Evolutionary conservation across 140 eudicot genomes (phyloP).

Genomic region (Anethum foeniculum): DNA sequence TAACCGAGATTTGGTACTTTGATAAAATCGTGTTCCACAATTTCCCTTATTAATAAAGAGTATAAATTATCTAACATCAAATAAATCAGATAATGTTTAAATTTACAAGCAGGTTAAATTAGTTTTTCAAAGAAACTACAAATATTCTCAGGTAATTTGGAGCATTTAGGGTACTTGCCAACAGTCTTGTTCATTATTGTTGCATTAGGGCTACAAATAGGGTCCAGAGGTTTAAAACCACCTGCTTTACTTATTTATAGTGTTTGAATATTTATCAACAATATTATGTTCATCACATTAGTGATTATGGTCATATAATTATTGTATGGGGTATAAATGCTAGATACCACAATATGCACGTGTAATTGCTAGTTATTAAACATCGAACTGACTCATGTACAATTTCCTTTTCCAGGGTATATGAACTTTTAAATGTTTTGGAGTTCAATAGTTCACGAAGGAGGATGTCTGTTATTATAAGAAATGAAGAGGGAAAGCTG

Average conservation of each 20-base stretch:
- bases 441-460: slow-evolving; percentile 87
- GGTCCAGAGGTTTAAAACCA: background rate
- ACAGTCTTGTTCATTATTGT: background rate
- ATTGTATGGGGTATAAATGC: background rate
- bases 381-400: background rate
- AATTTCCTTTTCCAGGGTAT: slow-evolving; percentile 43
- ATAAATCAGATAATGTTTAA: background rate
- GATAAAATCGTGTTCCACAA: no score
- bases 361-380: background rate
- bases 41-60: no score
- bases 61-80: background rate
- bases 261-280: background rate
- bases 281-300: background rate
- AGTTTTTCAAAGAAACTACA: background rate
- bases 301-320: background rate
- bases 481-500: slow-evolving; percentile 60
- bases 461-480: slow-evolving; percentile 83
- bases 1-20: no score
- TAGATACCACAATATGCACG: background rate
- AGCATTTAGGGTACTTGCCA: background rate
- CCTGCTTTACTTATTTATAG: background rate
- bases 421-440: slow-evolving; percentile 60
- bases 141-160: background rate
- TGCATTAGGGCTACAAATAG: background rate
- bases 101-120: background rate